phyloP scores from a whole-genome alignment of 1,139 yeast species.

The Yamadazyma kanchanaburiensis region DNA sequence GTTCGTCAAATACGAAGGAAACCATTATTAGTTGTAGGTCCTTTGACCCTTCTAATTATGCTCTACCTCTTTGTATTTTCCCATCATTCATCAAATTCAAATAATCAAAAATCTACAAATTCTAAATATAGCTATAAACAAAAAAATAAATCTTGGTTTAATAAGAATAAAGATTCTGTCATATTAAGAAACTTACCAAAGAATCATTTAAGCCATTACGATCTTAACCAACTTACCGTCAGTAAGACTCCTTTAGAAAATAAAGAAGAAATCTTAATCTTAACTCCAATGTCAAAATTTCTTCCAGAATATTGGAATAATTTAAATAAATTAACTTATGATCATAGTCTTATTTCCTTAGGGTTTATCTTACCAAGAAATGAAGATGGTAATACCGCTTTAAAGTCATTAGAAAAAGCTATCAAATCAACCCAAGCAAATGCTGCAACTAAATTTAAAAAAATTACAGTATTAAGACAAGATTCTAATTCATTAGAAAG shows the following conservation, averaged over 20 bases:
- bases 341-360: constrained; percentile 77
- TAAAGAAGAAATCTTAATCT: constrained; percentile 75
- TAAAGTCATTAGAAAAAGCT: constrained; percentile 66
- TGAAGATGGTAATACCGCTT: constrained; percentile 73
- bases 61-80: constrained; percentile 42
- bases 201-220: constrained; percentile 80
- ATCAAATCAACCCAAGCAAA: constrained; percentile 60
- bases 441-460: constrained; percentile 61
- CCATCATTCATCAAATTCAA: constrained; percentile 13
- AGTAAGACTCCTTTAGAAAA: constrained; percentile 68
- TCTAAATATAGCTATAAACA: constrained; percentile 49
- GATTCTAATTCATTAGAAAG: constrained; percentile 73
- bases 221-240: constrained; percentile 71
- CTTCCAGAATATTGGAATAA: constrained; percentile 87
- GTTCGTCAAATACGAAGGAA: constrained; percentile 59
- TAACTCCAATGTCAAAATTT: constrained; percentile 87
- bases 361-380: constrained; percentile 90
- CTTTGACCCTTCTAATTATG: constrained; percentile 39
- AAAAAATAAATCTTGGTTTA: constrained; percentile 46
- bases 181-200: constrained; percentile 64
- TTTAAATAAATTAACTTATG: constrained; percentile 68
- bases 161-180: constrained; percentile 41
- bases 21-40: constrained; percentile 47
- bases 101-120: constrained; percentile 7
- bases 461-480: constrained; percentile 85